phyloP scores from a whole-genome alignment of 2,329 filamentous ascomycete genomes.

The Claviceps paspali region DNA sequence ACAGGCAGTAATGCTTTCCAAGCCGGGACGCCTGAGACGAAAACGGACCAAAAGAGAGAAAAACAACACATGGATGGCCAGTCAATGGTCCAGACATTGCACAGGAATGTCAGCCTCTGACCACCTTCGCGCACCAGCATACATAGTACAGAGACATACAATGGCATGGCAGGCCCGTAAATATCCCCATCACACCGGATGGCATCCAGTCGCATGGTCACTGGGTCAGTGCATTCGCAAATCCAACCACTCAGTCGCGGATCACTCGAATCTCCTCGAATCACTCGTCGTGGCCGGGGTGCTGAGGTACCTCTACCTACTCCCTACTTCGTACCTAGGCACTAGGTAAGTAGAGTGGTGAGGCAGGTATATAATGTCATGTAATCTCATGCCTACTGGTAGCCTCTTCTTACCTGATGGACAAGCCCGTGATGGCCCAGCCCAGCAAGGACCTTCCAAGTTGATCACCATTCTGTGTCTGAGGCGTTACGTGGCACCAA shows the following conservation, averaged over 20 bases:
- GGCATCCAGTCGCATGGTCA: background rate
- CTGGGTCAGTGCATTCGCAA: background rate
- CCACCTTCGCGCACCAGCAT: too few relatives aligned
- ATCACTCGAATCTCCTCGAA: background rate
- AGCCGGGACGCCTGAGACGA: too few relatives aligned
- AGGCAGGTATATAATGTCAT: constrained; percentile 4
- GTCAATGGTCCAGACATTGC: background rate
- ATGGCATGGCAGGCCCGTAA: too few relatives aligned
- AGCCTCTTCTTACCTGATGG: background rate
- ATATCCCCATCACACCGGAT: background rate
- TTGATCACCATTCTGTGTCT: background rate
- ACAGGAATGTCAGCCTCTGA: constrained; percentile 1
- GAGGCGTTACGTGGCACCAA: too few relatives aligned
- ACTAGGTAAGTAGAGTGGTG: too few relatives aligned
- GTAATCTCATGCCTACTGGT: background rate
- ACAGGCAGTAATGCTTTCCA: too few relatives aligned
- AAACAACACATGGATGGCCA: background rate
- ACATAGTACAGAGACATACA: too few relatives aligned
- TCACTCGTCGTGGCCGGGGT: too few relatives aligned
- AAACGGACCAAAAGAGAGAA: too few relatives aligned
- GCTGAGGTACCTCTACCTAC: too few relatives aligned
- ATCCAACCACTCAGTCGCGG: background rate
- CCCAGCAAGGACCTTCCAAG: background rate
- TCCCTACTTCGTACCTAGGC: too few relatives aligned
- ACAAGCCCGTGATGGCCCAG: background rate